phyloP scores from a whole-genome alignment of 371 early-diverging fungal species.

The Quaeritorhiza haematococci region DNA sequence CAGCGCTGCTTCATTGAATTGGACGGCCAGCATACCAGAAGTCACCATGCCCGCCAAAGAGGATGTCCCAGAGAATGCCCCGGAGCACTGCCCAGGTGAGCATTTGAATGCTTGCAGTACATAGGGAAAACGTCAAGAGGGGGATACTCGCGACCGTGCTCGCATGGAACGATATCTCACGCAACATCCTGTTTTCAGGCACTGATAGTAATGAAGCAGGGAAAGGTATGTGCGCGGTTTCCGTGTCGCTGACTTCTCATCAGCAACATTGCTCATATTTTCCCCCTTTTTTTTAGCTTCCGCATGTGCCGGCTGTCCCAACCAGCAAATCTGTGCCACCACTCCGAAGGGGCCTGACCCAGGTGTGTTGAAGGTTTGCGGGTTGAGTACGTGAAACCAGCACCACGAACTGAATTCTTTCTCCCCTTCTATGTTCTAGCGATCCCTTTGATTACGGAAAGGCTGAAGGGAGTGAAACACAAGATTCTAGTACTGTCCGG shows the following conservation, averaged over 20 bases:
- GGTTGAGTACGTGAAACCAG: no score
- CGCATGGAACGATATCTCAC: conserved; percentile 4
- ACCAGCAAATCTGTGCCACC: conserved; percentile 86
- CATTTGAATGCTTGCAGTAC: not conserved
- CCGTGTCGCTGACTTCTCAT: not conserved
- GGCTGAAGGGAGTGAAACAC: conserved; percentile 30
- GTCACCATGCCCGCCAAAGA: no score
- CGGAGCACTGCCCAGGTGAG: conserved; percentile 67
- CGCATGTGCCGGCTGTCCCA: conserved; percentile 97
- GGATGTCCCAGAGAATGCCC: no score
- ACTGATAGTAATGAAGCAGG: conserved; percentile 89
- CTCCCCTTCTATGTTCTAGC: not conserved
- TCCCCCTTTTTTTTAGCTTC: conserved; percentile 37
- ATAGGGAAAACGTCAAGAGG: not conserved
- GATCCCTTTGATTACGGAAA: conserved; percentile 1
- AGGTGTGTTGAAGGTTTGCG: conserved; percentile 38
- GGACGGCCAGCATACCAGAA: no score
- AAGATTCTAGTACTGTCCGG: conserved; percentile 57
- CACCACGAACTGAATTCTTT: no score
- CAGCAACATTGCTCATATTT: not conserved
- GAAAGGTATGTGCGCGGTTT: conserved; percentile 33
- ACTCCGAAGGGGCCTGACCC: conserved; percentile 93
- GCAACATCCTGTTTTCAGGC: conserved; percentile 47
- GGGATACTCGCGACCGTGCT: not conserved
- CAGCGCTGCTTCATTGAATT: no score